Evolutionary conservation across 2,329 filamentous ascomycete genomes (phyloP).

Genomic region (Aspergillus sp.): DNA sequence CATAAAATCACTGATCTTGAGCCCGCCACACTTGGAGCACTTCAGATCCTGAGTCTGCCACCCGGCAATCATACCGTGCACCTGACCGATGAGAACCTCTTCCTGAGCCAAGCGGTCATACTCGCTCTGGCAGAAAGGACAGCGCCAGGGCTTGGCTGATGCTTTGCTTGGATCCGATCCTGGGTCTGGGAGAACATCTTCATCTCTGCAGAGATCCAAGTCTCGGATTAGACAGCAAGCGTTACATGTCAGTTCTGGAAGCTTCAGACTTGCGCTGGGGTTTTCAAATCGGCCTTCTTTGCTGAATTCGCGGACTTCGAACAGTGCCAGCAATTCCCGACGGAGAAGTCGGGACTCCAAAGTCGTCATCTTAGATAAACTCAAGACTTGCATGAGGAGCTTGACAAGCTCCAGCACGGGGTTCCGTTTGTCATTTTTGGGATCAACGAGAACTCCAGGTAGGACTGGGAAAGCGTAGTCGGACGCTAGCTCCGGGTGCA

Average conservation of each 20-base stretch:
- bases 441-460: conserved; percentile 45
- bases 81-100: conserved; percentile 71
- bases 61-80: conserved; percentile 68
- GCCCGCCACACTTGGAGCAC: conserved; percentile 63
- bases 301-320: conserved; percentile 93
- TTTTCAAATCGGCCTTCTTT: conserved; percentile 83
- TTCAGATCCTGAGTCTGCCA: conserved; percentile 91
- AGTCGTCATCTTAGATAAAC: conserved; percentile 82
- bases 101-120: conserved; percentile 79
- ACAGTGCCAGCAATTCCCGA: conserved; percentile 81
- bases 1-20: conserved; percentile 88
- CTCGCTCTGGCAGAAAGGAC: conserved; percentile 67
- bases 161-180: conserved; percentile 24
- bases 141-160: conserved; percentile 61
- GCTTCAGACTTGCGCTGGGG: conserved; percentile 68
- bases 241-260: conserved; percentile 77
- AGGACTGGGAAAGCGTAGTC: conserved; percentile 84
- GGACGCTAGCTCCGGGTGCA: conserved; percentile 79
- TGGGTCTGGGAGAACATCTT: conserved; percentile 63
- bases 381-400: conserved; percentile 84
- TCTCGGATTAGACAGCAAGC: conserved; percentile 87
- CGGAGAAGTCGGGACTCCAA: conserved; percentile 83
- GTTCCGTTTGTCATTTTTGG: conserved; percentile 59
- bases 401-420: conserved; percentile 90
- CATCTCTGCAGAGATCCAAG: conserved; percentile 87